Evolutionary conservation across 2,329 filamentous ascomycete species (phyloP).

Genomic region (Penicillium sp.): DNA sequence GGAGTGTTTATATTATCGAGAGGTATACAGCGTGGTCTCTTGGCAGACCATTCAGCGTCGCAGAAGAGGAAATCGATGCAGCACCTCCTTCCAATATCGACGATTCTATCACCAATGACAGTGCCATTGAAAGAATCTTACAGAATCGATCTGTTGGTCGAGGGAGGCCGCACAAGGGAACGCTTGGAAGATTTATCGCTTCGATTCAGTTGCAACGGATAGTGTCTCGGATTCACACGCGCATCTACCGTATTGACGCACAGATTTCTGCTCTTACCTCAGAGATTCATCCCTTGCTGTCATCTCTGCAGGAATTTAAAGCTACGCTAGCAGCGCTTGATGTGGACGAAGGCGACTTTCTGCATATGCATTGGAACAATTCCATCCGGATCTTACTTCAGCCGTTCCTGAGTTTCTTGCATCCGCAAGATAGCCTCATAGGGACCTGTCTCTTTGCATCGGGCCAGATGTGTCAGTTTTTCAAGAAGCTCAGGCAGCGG

Average conservation of each 20-base stretch:
- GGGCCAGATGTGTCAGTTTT: constrained; percentile 33
- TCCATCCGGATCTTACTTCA: constrained; percentile 26
- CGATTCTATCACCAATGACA: constrained; percentile 15
- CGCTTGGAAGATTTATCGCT: constrained; percentile 20
- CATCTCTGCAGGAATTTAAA: constrained; percentile 22
- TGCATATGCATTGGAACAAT: constrained; percentile 35
- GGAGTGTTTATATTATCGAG: constrained; percentile 41
- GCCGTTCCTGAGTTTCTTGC: constrained; percentile 26
- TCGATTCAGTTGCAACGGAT: constrained; percentile 28
- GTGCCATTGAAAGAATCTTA: neutral
- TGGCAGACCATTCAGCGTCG: constrained; percentile 41
- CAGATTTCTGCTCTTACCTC: constrained; percentile 4
- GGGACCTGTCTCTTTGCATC: constrained; percentile 23
- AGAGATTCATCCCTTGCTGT: constrained; percentile 24
- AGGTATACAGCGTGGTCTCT: constrained; percentile 37
- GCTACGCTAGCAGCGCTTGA: constrained; percentile 17
- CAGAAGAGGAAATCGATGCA: constrained; percentile 42
- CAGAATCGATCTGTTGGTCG: neutral
- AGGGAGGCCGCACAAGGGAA: neutral
- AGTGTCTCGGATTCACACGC: constrained; percentile 25
- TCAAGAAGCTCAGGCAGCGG: constrained; percentile 23
- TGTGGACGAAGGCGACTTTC: constrained; percentile 26
- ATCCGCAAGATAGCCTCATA: constrained; percentile 20
- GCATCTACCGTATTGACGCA: constrained; percentile 28
- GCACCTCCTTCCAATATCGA: constrained; percentile 27